Conservation (phyloP, 2,329 filamentous ascomycete genomes). For the Alternaria gaisen region DNA sequence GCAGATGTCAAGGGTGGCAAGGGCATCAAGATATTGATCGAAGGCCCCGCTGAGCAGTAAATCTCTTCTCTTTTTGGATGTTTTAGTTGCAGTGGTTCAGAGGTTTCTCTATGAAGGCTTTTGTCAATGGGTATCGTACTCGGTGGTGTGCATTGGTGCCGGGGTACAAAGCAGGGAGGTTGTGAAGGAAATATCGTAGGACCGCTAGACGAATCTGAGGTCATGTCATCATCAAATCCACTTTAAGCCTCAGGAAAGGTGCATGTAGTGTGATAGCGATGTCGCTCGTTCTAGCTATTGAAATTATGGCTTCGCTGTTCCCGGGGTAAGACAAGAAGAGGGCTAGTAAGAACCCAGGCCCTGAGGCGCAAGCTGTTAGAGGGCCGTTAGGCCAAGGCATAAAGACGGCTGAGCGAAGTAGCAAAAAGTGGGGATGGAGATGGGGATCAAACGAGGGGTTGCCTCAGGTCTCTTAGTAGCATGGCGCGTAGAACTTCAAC, state of each 20-base stretch:
- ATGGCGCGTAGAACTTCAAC: neutral
- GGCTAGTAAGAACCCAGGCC: neutral
- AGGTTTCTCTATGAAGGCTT: neutral
- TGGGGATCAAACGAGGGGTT: conserved; percentile 3
- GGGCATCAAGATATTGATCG: conserved; percentile 71
- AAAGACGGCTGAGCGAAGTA: neutral
- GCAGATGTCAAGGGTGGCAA: conserved; percentile 85
- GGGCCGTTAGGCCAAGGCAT: neutral
- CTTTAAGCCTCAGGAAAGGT: neutral
- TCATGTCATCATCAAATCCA: neutral
- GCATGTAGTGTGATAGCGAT: neutral
- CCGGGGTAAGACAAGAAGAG: neutral
- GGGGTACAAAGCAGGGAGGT: neutral
- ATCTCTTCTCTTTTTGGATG: neutral
- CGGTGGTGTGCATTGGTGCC: neutral
- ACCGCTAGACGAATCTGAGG: neutral
- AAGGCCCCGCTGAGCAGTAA: conserved; percentile 46
- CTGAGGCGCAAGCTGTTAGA: conserved; percentile 2
- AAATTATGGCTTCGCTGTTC: neutral
- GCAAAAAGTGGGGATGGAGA: neutral
- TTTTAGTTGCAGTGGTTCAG: neutral
- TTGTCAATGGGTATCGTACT: neutral
- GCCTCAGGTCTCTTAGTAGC: neutral
- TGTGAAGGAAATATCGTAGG: neutral
- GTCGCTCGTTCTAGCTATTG: neutral